phyloP scores from a whole-genome alignment of 345 rosid genomes.

The Lepidium didymum region DNA sequence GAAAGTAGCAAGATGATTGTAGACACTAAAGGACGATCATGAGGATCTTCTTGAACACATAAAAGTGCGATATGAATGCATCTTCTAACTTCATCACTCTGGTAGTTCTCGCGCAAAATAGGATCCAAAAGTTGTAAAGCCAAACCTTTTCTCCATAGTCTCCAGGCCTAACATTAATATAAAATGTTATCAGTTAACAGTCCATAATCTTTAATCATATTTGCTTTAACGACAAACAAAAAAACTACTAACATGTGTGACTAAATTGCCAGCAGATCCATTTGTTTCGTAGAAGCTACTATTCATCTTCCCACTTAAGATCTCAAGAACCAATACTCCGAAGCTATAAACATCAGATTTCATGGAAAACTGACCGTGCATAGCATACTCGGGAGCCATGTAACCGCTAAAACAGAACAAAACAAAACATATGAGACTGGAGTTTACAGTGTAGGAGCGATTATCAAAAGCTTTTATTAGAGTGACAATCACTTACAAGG shows the following conservation, averaged over 20 bases:
- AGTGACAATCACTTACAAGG: neutral
- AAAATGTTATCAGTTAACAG: neutral
- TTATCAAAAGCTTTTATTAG: neutral
- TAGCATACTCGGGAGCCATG: constrained; percentile 38
- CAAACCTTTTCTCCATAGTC: constrained; percentile 9
- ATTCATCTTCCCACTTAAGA: constrained; percentile 22
- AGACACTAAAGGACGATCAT: constrained; percentile 17
- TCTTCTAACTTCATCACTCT: constrained; percentile 9
- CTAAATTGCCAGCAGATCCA: constrained; percentile 8
- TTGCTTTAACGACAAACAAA: neutral
- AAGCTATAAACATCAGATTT: constrained; percentile 27
- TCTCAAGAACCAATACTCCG: constrained; percentile 24
- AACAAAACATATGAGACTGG: neutral
- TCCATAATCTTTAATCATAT: neutral
- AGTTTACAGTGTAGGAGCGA: neutral
- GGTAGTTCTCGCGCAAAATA: neutral
- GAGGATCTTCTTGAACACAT: constrained; percentile 21
- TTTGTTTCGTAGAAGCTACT: constrained; percentile 10
- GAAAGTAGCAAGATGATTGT: constrained; percentile 29
- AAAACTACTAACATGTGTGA: constrained; percentile 20
- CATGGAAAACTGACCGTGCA: constrained; percentile 28
- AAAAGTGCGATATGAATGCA: constrained; percentile 21
- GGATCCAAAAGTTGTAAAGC: neutral
- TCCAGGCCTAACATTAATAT: constrained; percentile 17
- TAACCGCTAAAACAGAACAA: neutral